phyloP scores from a whole-genome alignment of 768 basidiomycete species.

The Lactarius tabidus region DNA sequence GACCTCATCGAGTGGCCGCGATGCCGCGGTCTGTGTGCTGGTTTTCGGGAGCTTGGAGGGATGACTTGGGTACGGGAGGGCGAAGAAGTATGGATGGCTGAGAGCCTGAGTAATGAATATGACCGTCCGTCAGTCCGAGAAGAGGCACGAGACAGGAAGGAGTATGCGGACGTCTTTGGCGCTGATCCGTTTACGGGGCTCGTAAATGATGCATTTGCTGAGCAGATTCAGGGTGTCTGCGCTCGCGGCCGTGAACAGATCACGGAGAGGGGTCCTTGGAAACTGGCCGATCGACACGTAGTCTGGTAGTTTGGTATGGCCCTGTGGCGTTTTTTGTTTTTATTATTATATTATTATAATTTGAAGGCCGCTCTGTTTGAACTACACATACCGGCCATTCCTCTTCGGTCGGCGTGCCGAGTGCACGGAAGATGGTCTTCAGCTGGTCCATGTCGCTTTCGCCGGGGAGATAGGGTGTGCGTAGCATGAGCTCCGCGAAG shows the following conservation, averaged over 20 bases:
- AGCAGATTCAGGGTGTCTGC: constrained; percentile 82
- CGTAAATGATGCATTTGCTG: constrained; percentile 73
- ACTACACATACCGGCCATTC: constrained; percentile 93
- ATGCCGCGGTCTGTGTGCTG: constrained; percentile 36
- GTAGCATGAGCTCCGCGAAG: constrained; percentile 94
- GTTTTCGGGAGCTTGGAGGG: constrained; percentile 87
- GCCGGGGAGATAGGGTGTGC: constrained; percentile 92
- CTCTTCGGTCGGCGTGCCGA: constrained; percentile 94
- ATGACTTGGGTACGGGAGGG: constrained; percentile 81
- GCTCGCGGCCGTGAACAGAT: constrained; percentile 88
- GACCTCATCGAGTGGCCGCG: constrained; percentile 68
- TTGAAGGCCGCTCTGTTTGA: neutral
- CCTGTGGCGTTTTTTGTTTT: constrained; percentile 49
- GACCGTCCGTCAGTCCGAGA: constrained; percentile 7
- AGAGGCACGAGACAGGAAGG: neutral
- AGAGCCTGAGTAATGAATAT: constrained; percentile 55
- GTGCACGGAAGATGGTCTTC: constrained; percentile 88
- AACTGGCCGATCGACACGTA: constrained; percentile 85
- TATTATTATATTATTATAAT: too few species aligned
- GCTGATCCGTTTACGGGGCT: constrained; percentile 77
- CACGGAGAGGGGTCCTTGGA: constrained; percentile 74
- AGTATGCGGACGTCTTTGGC: constrained; percentile 65
- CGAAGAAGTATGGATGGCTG: constrained; percentile 81
- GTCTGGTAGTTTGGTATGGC: constrained; percentile 86
- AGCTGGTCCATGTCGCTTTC: constrained; percentile 97